These are phyloP conservation scores for Auriscalpium vulgare DNA, from an alignment of 768 basidiomycete species.

Conservation along the genomic window DNA sequence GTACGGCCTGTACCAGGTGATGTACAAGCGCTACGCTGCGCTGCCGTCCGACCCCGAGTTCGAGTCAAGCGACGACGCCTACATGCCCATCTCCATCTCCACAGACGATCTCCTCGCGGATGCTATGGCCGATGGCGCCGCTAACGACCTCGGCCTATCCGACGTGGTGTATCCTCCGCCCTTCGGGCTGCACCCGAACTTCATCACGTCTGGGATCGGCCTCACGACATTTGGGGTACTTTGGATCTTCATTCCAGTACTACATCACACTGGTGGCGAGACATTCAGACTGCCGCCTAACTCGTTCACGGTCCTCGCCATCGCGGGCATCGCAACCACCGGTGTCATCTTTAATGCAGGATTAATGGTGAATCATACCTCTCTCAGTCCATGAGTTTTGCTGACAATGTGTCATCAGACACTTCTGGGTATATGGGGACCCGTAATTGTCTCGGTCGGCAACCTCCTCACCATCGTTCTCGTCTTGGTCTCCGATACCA, in stretches of 20 bases:
- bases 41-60: conserved; percentile 57
- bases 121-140: conserved; percentile 6
- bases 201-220: conserved; percentile 76
- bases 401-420: conserved; percentile 36
- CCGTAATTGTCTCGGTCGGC: conserved; percentile 81
- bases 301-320: conserved; percentile 35
- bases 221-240: conserved; percentile 62
- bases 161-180: conserved; percentile 52
- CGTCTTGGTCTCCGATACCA: conserved; percentile 70
- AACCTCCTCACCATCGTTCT: conserved; percentile 93
- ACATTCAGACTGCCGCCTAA: conserved; percentile 57
- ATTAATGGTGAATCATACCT: conserved; percentile 54
- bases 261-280: conserved; percentile 62
- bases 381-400: background rate
- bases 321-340: conserved; percentile 59
- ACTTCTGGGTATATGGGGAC: conserved; percentile 80
- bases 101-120: conserved; percentile 25
- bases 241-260: conserved; percentile 72
- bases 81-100: conserved; percentile 36
- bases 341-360: conserved; percentile 82
- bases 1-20: conserved; percentile 75
- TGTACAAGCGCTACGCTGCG: conserved; percentile 76
- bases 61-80: conserved; percentile 29
- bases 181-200: conserved; percentile 79
- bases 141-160: conserved; percentile 14